phyloP scores from a whole-genome alignment of 2,329 filamentous ascomycete species.

The Fusarium palustre region DNA sequence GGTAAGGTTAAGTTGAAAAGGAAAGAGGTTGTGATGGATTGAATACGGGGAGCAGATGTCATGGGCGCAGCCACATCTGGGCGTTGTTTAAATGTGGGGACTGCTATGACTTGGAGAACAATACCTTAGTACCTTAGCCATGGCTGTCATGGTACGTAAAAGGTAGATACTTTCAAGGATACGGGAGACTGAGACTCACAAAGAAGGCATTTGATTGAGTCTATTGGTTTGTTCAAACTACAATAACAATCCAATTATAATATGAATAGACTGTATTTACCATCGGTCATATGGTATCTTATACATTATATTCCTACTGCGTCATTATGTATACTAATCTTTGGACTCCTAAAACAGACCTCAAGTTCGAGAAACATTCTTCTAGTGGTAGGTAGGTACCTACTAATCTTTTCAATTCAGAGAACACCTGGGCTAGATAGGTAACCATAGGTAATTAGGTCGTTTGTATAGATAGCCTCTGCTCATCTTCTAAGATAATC shows the following conservation, averaged over 20 bases:
- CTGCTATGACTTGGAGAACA: constrained; percentile 1
- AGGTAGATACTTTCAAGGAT: constrained; percentile 2
- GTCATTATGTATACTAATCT: not conserved
- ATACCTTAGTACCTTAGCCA: too few relatives aligned
- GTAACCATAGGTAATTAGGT: not conserved
- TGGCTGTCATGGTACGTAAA: not conserved
- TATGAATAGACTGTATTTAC: too few relatives aligned
- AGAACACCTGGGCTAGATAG: too few relatives aligned
- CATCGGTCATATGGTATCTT: too few relatives aligned
- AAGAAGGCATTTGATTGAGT: not conserved
- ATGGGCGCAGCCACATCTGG: constrained; percentile 31
- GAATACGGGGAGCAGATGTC: constrained; percentile 13
- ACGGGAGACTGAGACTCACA: not conserved
- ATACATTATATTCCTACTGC: not conserved
- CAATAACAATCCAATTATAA: too few relatives aligned
- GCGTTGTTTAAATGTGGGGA: constrained; percentile 18
- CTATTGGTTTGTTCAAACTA: not conserved
- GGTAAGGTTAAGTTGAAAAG: not conserved
- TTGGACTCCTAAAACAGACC: not conserved
- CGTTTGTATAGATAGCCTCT: not conserved
- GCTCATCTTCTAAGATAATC: not conserved
- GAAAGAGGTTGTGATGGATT: constrained; percentile 8
- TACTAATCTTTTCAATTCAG: too few relatives aligned
- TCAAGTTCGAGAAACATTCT: not conserved
- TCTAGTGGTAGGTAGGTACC: too few relatives aligned